Base-by-base conservation (phyloP, 192 early-diverging fungal genomes). In the Coemansia sp. region DNA sequence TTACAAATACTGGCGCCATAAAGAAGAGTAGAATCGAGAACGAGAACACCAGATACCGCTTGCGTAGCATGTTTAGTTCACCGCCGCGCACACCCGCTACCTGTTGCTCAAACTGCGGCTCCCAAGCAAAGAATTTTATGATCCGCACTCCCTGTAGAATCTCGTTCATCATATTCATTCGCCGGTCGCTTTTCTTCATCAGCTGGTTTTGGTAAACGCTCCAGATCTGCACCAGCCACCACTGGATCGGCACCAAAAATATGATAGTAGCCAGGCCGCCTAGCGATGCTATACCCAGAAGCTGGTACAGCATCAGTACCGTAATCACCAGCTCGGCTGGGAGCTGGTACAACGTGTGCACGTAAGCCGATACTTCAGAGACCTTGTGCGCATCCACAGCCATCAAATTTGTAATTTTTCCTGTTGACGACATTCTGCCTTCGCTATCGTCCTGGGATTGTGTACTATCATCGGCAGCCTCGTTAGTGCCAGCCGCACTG, bases 91-190 rank as follows among this genome's bases (percentile, higher is more conserved):
- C 81, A 3, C 65, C 66, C 8, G 85, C 84, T 11, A 96, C 82
- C 59, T 88, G 84, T 19, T 84, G 78, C 62, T 86, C 75, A 69
- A 97, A 92, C 62, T 85, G 83, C 13, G 75, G 65, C 73, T 90
- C 89, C 92, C 92, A 93, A 18, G 85, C 89, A 77, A 91, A 91
- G 62, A 96, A 88, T 67, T 98, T 98, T 59, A 98, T 89, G 54
- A 98, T 91, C 45, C 93, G 85, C 53, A 98, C 94, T 39, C 92
- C 93, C 74, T 92, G 85, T 39, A 95, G 71, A 43, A 92, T 83
- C 81, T 97, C 93, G 63, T 91, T 94, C 50, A 90, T 88, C 55
- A 87, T 74, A 58, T 82, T 84, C 61, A 96, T 82, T 23, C 94
- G 85, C 53, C 87, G 86, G 74, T 96, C 94, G 54, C 82, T 82